A percentile compares a stretch with the other conserved stretches of the same genome.
phyloP scores from a whole-genome alignment of 116 monocot genomes.

The Dioscorea cayenensis region DNA sequence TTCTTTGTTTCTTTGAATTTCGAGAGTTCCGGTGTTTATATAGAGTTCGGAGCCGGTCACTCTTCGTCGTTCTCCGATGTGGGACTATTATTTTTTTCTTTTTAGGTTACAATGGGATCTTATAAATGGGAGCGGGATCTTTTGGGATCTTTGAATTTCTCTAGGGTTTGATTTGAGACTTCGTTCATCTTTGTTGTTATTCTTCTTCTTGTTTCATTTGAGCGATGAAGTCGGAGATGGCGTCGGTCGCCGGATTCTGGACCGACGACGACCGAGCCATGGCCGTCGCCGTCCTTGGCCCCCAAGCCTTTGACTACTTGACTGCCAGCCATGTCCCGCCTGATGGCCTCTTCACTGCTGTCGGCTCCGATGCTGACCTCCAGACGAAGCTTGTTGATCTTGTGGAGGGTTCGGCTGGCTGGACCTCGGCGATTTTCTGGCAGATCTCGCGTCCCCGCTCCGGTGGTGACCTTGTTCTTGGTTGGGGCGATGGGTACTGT shows the following conservation, averaged over 20 bases:
- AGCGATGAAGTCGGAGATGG: constrained; percentile 24
- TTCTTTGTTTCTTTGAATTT: neutral
- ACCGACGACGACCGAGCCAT: constrained; percentile 48
- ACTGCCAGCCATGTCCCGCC: constrained; percentile 25
- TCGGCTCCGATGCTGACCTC: constrained; percentile 24
- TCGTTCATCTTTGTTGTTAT: neutral
- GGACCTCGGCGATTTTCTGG: constrained; percentile 84
- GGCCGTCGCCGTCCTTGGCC: constrained; percentile 57
- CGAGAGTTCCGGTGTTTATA: no score
- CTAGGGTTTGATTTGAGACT: neutral
- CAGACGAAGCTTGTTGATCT: constrained; percentile 52
- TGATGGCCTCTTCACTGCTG: constrained; percentile 29
- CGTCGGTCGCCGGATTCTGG: constrained; percentile 29
- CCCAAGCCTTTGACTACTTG: constrained; percentile 64
- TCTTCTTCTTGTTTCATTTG: neutral
- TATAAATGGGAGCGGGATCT: neutral
- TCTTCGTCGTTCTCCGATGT: neutral
- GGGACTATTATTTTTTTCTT: neutral
- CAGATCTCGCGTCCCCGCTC: constrained; percentile 57
- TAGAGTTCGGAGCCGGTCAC: neutral
- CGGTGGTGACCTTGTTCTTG: constrained; percentile 48
- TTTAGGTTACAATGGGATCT: neutral
- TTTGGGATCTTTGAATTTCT: neutral
- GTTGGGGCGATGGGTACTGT: constrained; percentile 82
- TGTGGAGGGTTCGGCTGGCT: constrained; percentile 47